Percentiles rank a stretch among this genome's conserved stretches.
These are phyloP conservation scores for Verticillium albo-atrum DNA, from an alignment of 2,329 filamentous ascomycete genomes.

Conservation along the genomic window DNA sequence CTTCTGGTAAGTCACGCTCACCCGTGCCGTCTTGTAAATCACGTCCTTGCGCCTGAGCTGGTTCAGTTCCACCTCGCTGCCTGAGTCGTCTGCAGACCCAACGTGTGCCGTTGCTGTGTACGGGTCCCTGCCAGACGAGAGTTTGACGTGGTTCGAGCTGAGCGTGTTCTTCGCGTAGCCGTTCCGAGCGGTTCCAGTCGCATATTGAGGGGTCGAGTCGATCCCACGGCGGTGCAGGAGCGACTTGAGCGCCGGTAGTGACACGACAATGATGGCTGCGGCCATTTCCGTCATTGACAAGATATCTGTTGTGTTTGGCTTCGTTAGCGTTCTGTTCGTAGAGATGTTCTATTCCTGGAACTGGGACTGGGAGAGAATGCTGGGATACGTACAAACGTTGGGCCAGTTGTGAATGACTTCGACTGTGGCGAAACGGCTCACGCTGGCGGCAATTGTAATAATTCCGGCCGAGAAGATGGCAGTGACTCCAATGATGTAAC, in stretches of 20 bases:
- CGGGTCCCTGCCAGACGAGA: conserved; percentile 14
- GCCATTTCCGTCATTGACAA: conserved; percentile 15
- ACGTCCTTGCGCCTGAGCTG: conserved; percentile 7
- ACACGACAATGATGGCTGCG: conserved; percentile 16
- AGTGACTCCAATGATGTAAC: conserved; percentile 15
- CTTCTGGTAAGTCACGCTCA: conserved; percentile 14
- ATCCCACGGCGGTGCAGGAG: conserved; percentile 12
- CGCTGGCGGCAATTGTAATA: conserved; percentile 15
- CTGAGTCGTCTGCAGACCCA: conserved; percentile 9
- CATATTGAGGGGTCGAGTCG: conserved; percentile 4
- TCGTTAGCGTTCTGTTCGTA: neutral
- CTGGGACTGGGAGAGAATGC: fast-evolving
- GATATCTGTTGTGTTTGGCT: conserved; percentile 8
- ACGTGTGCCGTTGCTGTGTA: conserved; percentile 9
- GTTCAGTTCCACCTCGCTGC: conserved; percentile 15
- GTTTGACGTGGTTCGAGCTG: conserved; percentile 12
- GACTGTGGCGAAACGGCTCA: conserved; percentile 16
- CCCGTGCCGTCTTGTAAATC: conserved; percentile 15
- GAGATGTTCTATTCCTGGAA: too few species aligned
- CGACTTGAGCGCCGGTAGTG: conserved; percentile 14
- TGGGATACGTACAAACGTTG: conserved; percentile 14
- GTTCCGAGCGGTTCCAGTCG: neutral
- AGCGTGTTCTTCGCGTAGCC: conserved; percentile 3
- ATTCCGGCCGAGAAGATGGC: conserved; percentile 14
- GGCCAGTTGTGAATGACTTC: conserved; percentile 14